phyloP scores from a whole-genome alignment of 495 filamentous ascomycete genomes.

The Lentithecium fluviatile region DNA sequence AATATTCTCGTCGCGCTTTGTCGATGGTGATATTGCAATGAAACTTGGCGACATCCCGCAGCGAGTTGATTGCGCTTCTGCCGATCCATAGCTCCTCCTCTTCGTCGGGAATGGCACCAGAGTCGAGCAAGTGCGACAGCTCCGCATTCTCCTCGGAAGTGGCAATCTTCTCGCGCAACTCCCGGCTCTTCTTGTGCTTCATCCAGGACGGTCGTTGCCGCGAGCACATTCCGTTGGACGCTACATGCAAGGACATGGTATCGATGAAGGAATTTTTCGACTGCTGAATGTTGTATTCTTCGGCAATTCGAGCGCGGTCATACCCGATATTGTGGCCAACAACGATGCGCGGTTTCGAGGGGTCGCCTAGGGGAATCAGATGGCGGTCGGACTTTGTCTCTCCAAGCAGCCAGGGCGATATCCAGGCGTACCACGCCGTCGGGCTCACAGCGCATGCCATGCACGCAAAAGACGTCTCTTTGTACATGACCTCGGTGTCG shows the following conservation, averaged over 20 bases:
- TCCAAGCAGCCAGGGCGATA: constrained; percentile 91
- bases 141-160: constrained; percentile 68
- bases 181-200: constrained; percentile 86
- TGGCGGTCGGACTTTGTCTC: constrained; percentile 76
- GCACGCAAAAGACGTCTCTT: constrained; percentile 82
- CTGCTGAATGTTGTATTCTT: constrained; percentile 85
- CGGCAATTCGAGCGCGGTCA: constrained; percentile 80
- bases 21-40: constrained; percentile 91
- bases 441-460: constrained; percentile 93
- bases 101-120: constrained; percentile 59
- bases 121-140: constrained; percentile 67
- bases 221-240: constrained; percentile 98
- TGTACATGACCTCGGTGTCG: constrained; percentile 97
- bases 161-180: constrained; percentile 77
- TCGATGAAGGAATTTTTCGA: constrained; percentile 86
- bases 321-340: constrained; percentile 97
- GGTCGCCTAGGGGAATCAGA: constrained; percentile 80
- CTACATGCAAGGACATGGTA: constrained; percentile 97
- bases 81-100: constrained; percentile 96
- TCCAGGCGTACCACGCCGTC: constrained; percentile 93
- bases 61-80: constrained; percentile 88
- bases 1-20: constrained; percentile 81
- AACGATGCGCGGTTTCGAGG: constrained; percentile 66
- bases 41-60: constrained; percentile 95
- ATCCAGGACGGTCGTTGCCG: constrained; percentile 95